Conservation (phyloP, 2,329 filamentous ascomycete genomes). For the Fusarium tuaranense region DNA sequence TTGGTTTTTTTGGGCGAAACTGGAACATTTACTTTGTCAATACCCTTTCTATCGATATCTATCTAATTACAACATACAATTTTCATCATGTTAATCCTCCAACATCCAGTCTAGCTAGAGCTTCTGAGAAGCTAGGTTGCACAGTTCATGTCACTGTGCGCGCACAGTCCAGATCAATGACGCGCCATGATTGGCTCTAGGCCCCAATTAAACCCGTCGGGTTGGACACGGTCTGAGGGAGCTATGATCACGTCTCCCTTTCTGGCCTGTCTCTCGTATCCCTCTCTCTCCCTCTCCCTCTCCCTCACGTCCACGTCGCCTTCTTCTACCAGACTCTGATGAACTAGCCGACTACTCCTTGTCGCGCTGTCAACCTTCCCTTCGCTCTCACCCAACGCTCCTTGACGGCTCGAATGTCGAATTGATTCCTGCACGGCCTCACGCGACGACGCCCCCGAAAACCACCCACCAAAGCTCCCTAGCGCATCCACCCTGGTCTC, state of each 20-base stretch:
- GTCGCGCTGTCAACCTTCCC: conserved; percentile 12
- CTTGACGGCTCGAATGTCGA: conserved; percentile 13
- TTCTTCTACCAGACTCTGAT: conserved; percentile 9
- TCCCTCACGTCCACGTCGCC: conserved; percentile 11
- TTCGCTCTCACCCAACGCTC: conserved; percentile 2
- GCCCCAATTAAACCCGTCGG: conserved; percentile 14
- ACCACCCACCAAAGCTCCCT: conserved; percentile 43
- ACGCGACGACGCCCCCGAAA: conserved; percentile 12
- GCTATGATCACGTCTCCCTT: conserved; percentile 35
- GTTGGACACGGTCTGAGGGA: conserved; percentile 23
- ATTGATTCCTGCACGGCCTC: background rate
- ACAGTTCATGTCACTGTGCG: conserved; percentile 12
- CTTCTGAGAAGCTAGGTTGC: background rate
- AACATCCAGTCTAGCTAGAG: background rate
- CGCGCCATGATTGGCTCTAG: conserved; percentile 21
- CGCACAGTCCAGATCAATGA: conserved; percentile 11
- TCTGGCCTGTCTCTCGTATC: conserved; percentile 30
- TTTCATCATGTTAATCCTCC: background rate
- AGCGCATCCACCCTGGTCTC: conserved; percentile 27
- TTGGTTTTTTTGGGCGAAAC: background rate
- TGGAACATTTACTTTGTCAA: background rate
- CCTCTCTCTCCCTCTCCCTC: conserved; percentile 1
- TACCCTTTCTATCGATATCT: background rate
- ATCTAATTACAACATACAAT: background rate
- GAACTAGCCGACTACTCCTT: conserved; percentile 20